Percentiles rank a stretch among this genome's conserved stretches.
Conservation (phyloP, 1,139 yeast genomes). For the Sugiyamaella novakii region DNA sequence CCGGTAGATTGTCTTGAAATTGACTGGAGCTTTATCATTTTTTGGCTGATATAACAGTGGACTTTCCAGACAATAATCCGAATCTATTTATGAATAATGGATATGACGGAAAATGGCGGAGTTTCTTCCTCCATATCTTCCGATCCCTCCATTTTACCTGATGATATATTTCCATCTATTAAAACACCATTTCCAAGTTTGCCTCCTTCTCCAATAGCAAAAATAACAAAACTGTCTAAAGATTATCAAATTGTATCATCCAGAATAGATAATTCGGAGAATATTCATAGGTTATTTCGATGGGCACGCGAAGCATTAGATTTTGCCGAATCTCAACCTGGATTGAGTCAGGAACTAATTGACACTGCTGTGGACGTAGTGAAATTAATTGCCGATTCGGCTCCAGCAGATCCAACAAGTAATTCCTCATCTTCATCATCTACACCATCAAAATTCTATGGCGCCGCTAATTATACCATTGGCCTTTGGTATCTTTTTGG, state of each 20-base stretch:
- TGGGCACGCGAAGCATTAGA: slow-evolving; percentile 44
- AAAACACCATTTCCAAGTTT: slow-evolving; percentile 35
- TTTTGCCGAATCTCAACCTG: slow-evolving; percentile 37
- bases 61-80: no score
- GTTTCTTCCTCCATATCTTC: no score
- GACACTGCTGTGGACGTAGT: slow-evolving; percentile 37
- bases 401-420: slow-evolving; percentile 16
- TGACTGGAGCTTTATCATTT: no score
- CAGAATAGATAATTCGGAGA: slow-evolving; percentile 14
- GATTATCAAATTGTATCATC: slow-evolving; percentile 26
- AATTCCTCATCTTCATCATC: slow-evolving; percentile 25
- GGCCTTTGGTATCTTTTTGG: slow-evolving; percentile 42
- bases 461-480: slow-evolving; percentile 38
- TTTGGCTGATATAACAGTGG: no score
- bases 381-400: slow-evolving; percentile 29
- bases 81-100: slow-evolving; percentile 4
- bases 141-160: no score
- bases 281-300: slow-evolving; percentile 29
- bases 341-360: slow-evolving; percentile 32
- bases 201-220: slow-evolving; percentile 37
- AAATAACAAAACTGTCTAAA: slow-evolving; percentile 32
- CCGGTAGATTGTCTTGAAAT: no score
- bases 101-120: no score
- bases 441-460: slow-evolving; percentile 32
- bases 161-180: slow-evolving; percentile 38